A percentile compares a stretch with the other conserved stretches of the same genome.
phyloP scores from a whole-genome alignment of 257 asterid species.

The Solanum virginianum region DNA sequence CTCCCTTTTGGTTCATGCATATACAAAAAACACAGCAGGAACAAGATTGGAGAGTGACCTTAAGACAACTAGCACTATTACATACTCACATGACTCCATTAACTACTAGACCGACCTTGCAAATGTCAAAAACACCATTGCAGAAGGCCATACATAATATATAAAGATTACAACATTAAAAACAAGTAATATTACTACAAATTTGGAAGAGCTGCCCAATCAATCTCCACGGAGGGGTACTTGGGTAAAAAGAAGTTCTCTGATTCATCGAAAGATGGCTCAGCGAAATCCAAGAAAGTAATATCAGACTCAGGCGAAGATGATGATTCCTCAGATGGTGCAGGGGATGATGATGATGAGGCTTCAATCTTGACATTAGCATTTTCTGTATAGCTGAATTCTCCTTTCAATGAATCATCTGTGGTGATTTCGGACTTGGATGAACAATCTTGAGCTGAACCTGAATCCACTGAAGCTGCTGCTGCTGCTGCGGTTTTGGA shows the following conservation, averaged over 20 bases:
- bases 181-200: not conserved
- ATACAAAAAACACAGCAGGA: conserved; percentile 58
- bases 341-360: conserved; percentile 11
- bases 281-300: conserved; percentile 31
- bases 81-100: not conserved
- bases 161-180: not conserved
- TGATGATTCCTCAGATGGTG: conserved; percentile 14
- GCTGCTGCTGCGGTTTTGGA: not conserved
- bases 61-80: not conserved
- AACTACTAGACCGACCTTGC: conserved; percentile 25
- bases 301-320: conserved; percentile 46
- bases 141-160: conserved; percentile 28
- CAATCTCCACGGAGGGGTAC: conserved; percentile 85
- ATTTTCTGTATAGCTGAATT: not conserved
- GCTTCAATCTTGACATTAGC: conserved; percentile 40
- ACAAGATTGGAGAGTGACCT: conserved; percentile 13
- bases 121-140: conserved; percentile 71
- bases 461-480: not conserved
- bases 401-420: conserved; percentile 8
- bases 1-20: conserved; percentile 27
- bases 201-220: conserved; percentile 61
- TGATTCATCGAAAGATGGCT: conserved; percentile 26
- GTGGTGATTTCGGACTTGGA: conserved; percentile 1
- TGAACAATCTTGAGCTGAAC: not conserved
- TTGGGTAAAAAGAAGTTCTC: conserved; percentile 41